phyloP scores from a whole-genome alignment of 306 rosid species.

The Pyrus pyrifolia region DNA sequence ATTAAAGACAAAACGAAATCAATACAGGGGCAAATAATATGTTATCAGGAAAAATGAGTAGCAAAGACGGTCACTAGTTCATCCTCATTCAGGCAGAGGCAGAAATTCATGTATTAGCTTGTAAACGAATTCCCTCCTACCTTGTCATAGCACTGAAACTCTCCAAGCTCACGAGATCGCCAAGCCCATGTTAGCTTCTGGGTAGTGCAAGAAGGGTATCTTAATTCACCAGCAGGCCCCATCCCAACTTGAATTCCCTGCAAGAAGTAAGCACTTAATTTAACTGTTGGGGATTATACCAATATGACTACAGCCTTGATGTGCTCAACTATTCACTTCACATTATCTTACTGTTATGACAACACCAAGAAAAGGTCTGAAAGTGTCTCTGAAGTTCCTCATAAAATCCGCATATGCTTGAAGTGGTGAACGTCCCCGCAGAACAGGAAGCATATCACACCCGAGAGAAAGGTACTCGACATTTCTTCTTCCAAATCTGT shows the following conservation, averaged over 20 bases:
- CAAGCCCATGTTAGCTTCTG: conserved; percentile 41
- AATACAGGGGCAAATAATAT: neutral
- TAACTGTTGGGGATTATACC: conserved; percentile 3
- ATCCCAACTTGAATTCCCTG: conserved; percentile 89
- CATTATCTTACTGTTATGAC: conserved; percentile 59
- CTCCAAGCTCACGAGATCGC: conserved; percentile 58
- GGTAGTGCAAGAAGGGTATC: conserved; percentile 65
- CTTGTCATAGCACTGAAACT: conserved; percentile 92
- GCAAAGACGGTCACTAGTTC: neutral
- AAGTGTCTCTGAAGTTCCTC: conserved; percentile 73
- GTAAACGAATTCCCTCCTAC: conserved; percentile 30
- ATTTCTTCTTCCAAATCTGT: conserved; percentile 74
- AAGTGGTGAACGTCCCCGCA: conserved; percentile 76
- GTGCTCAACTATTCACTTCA: conserved; percentile 12
- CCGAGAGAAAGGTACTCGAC: conserved; percentile 78
- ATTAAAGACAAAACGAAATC: conserved; percentile 18
- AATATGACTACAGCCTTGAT: neutral
- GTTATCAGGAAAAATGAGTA: neutral
- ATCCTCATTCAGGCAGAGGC: conserved; percentile 16
- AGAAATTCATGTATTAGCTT: conserved; percentile 5
- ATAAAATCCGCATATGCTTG: conserved; percentile 81
- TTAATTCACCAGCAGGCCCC: conserved; percentile 91
- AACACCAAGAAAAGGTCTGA: conserved; percentile 53
- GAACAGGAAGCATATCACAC: conserved; percentile 80
- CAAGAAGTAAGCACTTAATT: conserved; percentile 16